phyloP scores from a whole-genome alignment of 345 rosid species.

The Eucalyptus erythrocorys region DNA sequence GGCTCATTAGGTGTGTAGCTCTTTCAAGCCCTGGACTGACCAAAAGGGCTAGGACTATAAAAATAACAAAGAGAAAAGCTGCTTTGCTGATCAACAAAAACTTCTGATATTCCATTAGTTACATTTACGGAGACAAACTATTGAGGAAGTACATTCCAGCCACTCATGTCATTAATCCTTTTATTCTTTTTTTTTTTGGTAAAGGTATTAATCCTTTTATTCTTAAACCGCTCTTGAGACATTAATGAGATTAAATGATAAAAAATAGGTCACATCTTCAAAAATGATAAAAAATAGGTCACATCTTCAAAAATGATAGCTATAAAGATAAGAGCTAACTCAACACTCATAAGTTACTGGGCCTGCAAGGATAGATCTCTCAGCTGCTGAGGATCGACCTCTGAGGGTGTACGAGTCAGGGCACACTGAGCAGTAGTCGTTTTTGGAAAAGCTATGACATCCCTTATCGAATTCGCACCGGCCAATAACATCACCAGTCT shows the following conservation, averaged over 20 bases:
- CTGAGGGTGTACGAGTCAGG: conserved; percentile 78
- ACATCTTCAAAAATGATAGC: neutral
- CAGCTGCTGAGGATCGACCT: conserved; percentile 85
- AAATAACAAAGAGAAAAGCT: neutral
- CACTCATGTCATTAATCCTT: neutral
- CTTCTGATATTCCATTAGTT: neutral
- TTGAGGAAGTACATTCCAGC: neutral
- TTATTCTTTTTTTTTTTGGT: neutral
- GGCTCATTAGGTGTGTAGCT: neutral
- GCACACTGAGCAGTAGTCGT: conserved; percentile 95
- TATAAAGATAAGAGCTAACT: neutral
- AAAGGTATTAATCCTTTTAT: neutral
- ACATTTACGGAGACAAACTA: neutral
- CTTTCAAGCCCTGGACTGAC: neutral
- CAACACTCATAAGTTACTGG: conserved; percentile 1
- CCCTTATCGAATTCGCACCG: conserved; percentile 71
- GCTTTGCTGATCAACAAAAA: neutral
- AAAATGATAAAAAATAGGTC: neutral
- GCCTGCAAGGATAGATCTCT: conserved; percentile 46
- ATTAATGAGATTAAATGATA: neutral
- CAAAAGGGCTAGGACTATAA: neutral
- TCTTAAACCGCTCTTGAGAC: neutral
- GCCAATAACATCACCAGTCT: conserved; percentile 87
- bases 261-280: neutral
- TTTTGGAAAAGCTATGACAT: conserved; percentile 95